Conservation (phyloP, 768 basidiomycete species). For the Hortiboletus campestris region DNA sequence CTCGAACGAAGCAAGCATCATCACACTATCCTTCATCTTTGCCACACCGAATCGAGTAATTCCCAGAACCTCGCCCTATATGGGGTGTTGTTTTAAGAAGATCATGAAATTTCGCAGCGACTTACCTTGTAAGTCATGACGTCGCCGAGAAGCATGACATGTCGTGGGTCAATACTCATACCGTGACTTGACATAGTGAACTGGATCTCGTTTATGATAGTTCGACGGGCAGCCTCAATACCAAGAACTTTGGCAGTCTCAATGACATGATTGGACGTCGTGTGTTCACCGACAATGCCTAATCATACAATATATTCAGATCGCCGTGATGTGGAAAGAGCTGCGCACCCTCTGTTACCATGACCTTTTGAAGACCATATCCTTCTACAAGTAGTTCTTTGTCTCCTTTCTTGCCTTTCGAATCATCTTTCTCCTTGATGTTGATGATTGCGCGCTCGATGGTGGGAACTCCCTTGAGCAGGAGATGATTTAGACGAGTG, state of each 20-base stretch:
- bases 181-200: conserved; percentile 97
- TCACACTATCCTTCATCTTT: conserved; percentile 98
- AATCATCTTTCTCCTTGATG: conserved; percentile 85
- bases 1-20: conserved; percentile 99
- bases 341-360: conserved; percentile 86
- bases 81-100: not conserved
- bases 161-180: conserved; percentile 98
- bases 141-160: conserved; percentile 97
- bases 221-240: conserved; percentile 92
- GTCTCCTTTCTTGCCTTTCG: conserved; percentile 77
- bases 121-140: conserved; percentile 96
- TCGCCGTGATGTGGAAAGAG: not conserved
- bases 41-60: conserved; percentile 99
- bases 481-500: not conserved
- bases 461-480: conserved; percentile 70
- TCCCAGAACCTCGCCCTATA: conserved; percentile 91
- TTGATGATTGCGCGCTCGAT: conserved; percentile 95
- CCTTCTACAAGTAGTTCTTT: conserved; percentile 96
- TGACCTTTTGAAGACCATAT: conserved; percentile 93
- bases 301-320: not conserved
- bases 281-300: conserved; percentile 92
- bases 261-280: conserved; percentile 96
- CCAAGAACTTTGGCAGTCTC: conserved; percentile 95
- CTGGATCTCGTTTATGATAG: conserved; percentile 96
- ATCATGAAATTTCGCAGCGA: not conserved